Evolutionary conservation across 2,329 filamentous ascomycete species (phyloP), one percentile per base, ranked within the genome.

Genomic region (Sporothrix globosa): DNA sequence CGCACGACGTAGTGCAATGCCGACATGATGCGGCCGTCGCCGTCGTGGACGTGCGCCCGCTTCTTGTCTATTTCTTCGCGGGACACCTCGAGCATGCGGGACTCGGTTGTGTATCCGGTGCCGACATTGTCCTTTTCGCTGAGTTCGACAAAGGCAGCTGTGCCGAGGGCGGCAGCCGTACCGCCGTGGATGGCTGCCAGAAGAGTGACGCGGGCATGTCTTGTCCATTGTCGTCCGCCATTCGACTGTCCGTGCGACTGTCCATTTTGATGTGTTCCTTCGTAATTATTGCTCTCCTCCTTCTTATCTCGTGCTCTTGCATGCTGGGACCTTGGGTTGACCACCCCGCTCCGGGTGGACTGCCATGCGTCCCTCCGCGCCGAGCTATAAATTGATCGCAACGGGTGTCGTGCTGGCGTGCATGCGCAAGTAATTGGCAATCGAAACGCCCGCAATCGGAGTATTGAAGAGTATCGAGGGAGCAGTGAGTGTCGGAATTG

Each of bases 71-170:
- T 87, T 81, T 97, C 95, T 69, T 89, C 83, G 54, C 92, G 84
- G 50, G 94, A 97, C 2, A 86, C 88, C 78, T 93, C 88, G 17
- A 97, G 86, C 95, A 97, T 97, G 74, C 92, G 91, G 80, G 87
- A 87, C 81, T 97, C 94, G 34, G 88, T 87, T 2, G 94, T 97
- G 76, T 91, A 78, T n/a, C 83, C 79, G 3, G 80, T 78, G 54
- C 79, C 82, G 50, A 74, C 79, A 73, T 87, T 85, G 54, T 88
- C 84, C 72, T 84, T 78, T 75, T 88, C 84, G 4, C 87, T 86
- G 7, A 89, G 78, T 74, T 85, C 81, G 56, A 90, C 81, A 76
- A 90, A 90, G 1, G 83, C 83, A 0, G 84, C 83, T 0, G 87
- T 86, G 9, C 83, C 87, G 11, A 90, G 78, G 0, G 80, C 79